Base-by-base conservation (phyloP, 164 flowering plant genomes). In the Vitis amurensis region DNA sequence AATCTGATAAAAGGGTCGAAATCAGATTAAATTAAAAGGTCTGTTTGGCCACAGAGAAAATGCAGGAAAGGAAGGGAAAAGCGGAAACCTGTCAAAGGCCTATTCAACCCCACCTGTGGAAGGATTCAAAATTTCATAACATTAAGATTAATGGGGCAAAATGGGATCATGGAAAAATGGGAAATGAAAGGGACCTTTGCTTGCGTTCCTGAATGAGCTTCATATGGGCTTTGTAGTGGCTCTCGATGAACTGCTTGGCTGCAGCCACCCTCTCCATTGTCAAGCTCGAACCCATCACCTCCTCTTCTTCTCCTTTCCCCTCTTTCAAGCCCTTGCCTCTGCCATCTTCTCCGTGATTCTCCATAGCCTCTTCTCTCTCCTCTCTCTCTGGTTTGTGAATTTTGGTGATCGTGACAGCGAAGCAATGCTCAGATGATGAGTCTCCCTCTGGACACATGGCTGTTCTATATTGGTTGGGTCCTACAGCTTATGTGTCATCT, bases 241-340 rank as follows among this genome's bases (percentile, higher is more conserved):
- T 89, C 86, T 94, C 99, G 66, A 94, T 94, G 79, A 71, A 92
- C 77, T 92, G 83, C 81, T 92, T 94, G 9, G 97, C 97, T 3
- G 97, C 97, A 30, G 95, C 97, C 6, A 92, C 99, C 76, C 75
- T 88, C 82, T 94, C 97, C 88, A 81, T 73, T 3, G 97, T 94
- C 68, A 89, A 76, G 80, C 81, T 80, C 61, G 95, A 88, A 4
- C 84, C 88, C 61, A 76, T 70, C 64, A 47, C 64, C 71, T 62
- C 80, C 68, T 70, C 37, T 44, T 52, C 30, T 48, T 59, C 11
- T 66, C 79, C 11, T 64, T 82, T 53, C 73, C 75, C 67, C 59
- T 74, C 71, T 31, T 73, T 11, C 14, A 55, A 17, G 27, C 59
- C 60, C 61, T 75, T 3, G 37, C 59, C 64, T 55, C 74, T 57